Evolutionary conservation across 176 grass and related monocot species (phyloP), one percentile per base, ranked within the genome.

Genomic region (Triticum timopheevii): DNA sequence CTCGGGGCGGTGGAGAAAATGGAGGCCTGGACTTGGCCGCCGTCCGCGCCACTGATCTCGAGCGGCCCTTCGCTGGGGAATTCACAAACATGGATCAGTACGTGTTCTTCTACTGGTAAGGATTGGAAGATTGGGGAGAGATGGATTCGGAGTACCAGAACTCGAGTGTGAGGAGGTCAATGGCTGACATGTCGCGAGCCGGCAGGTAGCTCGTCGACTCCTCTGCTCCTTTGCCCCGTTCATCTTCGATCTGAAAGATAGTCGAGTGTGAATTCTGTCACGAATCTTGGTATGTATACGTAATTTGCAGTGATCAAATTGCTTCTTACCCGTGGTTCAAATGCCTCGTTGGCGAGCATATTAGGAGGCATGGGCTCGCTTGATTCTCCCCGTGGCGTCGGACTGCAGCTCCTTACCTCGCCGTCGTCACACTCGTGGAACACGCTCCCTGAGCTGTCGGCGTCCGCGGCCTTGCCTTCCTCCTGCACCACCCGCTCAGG

Each of bases 51-150:
- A 70, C 15, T 27, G 13, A 15, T 77, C 70, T 80, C 38, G 52
- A 82, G 52, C 42, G 76, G 80, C 86, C 56, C 80, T 65, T 85
- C 80, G 23, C 90, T 90, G 86, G 69, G 8, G 16, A 87, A 63
- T 44, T 59, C 73, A 19, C 61, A 27, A 19, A 63, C 7, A 0
- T 13, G 61, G 27, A 33, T 64, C 39, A 83, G 72, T 50, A n/a
- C 22, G 13, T 73, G 38, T 47, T 31, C 8, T 47, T 16, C 8
- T 22, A 28, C 7, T 1, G 35, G 44, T 50, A 52, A 61, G 40
- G 1, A 44, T 35, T 70, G 67, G 28, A 19, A 16, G 0, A 25
- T 39, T 36, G 20, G 31, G 1, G 28, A 40, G 6, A 42, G n/a
- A 39, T 3, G 13, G 4, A 23, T 45, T 69, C 13, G 15, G 13